Evolutionary conservation across 2,329 filamentous ascomycete genomes (phyloP).

Genomic region (Chalaropsis ovoidea): DNA sequence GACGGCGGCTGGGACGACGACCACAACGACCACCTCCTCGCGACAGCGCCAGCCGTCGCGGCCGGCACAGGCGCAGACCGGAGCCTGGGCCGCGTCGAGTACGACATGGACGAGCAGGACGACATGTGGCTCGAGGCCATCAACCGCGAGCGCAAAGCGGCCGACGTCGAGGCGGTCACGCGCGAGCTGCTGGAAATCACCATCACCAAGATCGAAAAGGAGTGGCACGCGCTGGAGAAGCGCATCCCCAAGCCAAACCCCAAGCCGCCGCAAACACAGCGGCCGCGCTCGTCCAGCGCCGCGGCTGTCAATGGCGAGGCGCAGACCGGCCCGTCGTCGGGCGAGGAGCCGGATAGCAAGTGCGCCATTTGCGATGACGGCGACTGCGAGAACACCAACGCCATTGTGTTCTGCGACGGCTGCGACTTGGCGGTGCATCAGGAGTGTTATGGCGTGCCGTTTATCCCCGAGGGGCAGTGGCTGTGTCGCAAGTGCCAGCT

Average conservation of each 20-base stretch:
- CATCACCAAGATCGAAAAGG: conserved; percentile 97
- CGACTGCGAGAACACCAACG: conserved; percentile 98
- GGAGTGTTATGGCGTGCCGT: conserved; percentile 96
- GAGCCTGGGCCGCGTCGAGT: conserved; percentile 74
- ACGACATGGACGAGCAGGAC: conserved; percentile 99
- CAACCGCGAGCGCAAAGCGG: conserved; percentile 64
- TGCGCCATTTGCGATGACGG: conserved; percentile 97
- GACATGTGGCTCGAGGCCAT: conserved; percentile 87
- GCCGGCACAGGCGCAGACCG: conserved; percentile 30
- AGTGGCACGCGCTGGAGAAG: conserved; percentile 94
- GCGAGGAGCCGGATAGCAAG: conserved; percentile 93
- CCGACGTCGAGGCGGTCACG: conserved; percentile 71
- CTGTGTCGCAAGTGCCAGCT: conserved; percentile 93
- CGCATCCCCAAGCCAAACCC: conserved; percentile 94
- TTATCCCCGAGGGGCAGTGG: conserved; percentile 98
- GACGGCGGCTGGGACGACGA: conserved; percentile 53
- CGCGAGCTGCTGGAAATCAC: conserved; percentile 94
- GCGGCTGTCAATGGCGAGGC: conserved; percentile 92
- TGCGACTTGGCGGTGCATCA: conserved; percentile 97
- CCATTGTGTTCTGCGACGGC: conserved; percentile 96
- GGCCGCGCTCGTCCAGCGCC: conserved; percentile 84
- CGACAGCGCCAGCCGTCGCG: conserved; percentile 30
- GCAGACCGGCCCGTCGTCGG: conserved; percentile 37
- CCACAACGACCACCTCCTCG: conserved; percentile 21
- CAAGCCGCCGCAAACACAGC: conserved; percentile 87